Conservation (phyloP, 2,329 filamentous ascomycete species). For the Xylaria sp. region DNA sequence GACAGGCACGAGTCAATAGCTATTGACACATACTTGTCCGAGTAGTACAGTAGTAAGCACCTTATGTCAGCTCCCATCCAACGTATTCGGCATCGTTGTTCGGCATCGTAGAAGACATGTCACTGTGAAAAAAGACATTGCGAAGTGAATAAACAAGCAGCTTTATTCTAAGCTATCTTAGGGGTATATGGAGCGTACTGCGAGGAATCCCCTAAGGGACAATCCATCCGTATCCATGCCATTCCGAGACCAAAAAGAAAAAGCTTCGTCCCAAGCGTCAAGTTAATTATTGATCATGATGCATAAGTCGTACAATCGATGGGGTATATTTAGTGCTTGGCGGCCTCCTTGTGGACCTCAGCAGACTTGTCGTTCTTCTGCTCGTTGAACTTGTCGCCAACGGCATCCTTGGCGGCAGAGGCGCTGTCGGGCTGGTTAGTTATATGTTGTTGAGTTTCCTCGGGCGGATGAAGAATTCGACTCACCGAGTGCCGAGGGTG, state of each 20-base stretch:
- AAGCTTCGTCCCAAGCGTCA: slow-evolving; percentile 28
- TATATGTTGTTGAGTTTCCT: not conserved
- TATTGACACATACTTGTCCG: not conserved
- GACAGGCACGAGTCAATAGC: not conserved
- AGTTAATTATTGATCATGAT: slow-evolving; percentile 38
- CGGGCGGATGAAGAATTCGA: not conserved
- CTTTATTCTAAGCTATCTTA: slow-evolving; percentile 49
- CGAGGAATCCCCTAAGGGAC: slow-evolving; percentile 27
- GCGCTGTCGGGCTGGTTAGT: slow-evolving; percentile 52
- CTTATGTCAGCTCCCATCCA: no score
- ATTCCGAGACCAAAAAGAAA: slow-evolving; percentile 40
- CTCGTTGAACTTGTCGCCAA: slow-evolving; percentile 59
- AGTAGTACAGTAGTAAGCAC: not conserved
- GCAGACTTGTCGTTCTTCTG: slow-evolving; percentile 50
- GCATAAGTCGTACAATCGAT: slow-evolving; percentile 42
- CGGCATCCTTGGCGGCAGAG: slow-evolving; percentile 60
- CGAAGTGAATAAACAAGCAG: slow-evolving; percentile 32
- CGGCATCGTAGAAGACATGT: not conserved
- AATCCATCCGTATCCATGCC: slow-evolving; percentile 33
- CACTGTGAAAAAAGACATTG: not conserved
- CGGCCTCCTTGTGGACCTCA: slow-evolving; percentile 50
- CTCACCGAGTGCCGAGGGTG: slow-evolving; percentile 63
- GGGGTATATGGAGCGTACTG: slow-evolving; percentile 46
- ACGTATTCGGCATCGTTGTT: no score
- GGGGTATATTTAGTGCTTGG: slow-evolving; percentile 48